Conservation (phyloP, 192 early-diverging fungal species). For the Mycoemilia scoparia region DNA sequence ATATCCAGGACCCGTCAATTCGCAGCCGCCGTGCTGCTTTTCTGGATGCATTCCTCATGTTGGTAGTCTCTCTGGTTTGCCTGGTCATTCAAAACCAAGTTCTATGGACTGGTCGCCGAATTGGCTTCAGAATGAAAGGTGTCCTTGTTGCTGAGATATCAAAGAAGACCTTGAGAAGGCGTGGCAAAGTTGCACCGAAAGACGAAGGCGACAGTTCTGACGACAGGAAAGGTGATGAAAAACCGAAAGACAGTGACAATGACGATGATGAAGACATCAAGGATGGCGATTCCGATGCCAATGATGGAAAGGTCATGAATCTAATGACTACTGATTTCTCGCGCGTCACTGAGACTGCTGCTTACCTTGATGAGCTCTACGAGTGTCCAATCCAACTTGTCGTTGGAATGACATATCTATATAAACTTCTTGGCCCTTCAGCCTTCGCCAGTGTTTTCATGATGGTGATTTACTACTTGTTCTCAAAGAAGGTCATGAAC, state of each 20-base stretch:
- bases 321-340: slow-evolving; percentile 55
- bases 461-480: slow-evolving; percentile 43
- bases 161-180: slow-evolving; percentile 40
- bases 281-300: slow-evolving; percentile 14
- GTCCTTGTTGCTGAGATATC: slow-evolving; percentile 47
- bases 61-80: slow-evolving; percentile 20
- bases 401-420: slow-evolving; percentile 49
- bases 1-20: slow-evolving; percentile 32
- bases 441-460: slow-evolving; percentile 61
- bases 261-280: slow-evolving; percentile 9
- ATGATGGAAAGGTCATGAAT: slow-evolving; percentile 50
- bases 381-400: slow-evolving; percentile 44
- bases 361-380: slow-evolving; percentile 42
- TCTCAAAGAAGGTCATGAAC: slow-evolving; percentile 32
- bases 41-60: slow-evolving; percentile 38
- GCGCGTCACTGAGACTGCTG: slow-evolving; percentile 33
- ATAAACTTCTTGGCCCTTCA: slow-evolving; percentile 58
- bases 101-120: slow-evolving; percentile 43
- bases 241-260: slow-evolving; percentile 8
- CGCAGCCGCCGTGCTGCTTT: slow-evolving; percentile 31
- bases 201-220: slow-evolving; percentile 34
- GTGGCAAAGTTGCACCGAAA: too few species aligned
- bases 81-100: slow-evolving; percentile 30
- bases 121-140: slow-evolving; percentile 40
- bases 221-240: slow-evolving; percentile 7